Evolutionary conservation across 2,329 filamentous ascomycete genomes (phyloP).

Genomic region (Scedosporium dehoogii): DNA sequence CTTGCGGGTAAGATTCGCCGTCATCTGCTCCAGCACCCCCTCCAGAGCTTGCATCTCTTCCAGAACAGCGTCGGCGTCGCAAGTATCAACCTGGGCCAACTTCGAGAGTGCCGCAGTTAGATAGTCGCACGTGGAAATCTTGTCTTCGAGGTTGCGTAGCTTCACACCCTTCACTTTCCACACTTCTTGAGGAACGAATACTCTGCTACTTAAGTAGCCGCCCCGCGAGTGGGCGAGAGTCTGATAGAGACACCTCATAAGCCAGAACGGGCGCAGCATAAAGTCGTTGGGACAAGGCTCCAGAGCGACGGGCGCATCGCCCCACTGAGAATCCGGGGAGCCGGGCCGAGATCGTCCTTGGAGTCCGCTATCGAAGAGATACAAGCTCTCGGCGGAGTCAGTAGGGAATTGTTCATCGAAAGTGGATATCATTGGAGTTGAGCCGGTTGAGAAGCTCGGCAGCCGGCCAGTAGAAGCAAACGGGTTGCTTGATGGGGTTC

Average conservation of each 20-base stretch:
- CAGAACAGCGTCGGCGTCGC: constrained; percentile 81
- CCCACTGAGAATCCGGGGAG: constrained; percentile 51
- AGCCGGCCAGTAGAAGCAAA: constrained; percentile 43
- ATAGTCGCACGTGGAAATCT: constrained; percentile 82
- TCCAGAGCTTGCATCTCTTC: constrained; percentile 93
- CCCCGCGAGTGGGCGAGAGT: constrained; percentile 85
- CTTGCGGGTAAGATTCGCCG: constrained; percentile 66
- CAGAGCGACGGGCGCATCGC: constrained; percentile 63
- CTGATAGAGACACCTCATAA: constrained; percentile 91
- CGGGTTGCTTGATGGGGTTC: constrained; percentile 62
- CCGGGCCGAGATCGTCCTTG: constrained; percentile 49
- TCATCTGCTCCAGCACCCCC: constrained; percentile 74
- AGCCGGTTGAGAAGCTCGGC: constrained; percentile 50
- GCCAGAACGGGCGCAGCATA: constrained; percentile 90
- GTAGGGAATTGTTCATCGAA: constrained; percentile 50
- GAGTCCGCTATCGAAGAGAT: constrained; percentile 77
- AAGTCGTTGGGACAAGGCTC: constrained; percentile 88
- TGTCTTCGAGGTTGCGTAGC: constrained; percentile 84
- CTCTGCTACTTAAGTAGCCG: constrained; percentile 80
- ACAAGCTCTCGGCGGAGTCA: constrained; percentile 56
- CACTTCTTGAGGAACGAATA: constrained; percentile 86
- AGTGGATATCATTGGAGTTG: constrained; percentile 55
- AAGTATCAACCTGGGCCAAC: constrained; percentile 73
- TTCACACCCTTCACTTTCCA: constrained; percentile 94
- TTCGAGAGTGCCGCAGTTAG: constrained; percentile 82